Conservation (phyloP, 78 protist genomes). For the Dictyostelium brefeldianum region DNA sequence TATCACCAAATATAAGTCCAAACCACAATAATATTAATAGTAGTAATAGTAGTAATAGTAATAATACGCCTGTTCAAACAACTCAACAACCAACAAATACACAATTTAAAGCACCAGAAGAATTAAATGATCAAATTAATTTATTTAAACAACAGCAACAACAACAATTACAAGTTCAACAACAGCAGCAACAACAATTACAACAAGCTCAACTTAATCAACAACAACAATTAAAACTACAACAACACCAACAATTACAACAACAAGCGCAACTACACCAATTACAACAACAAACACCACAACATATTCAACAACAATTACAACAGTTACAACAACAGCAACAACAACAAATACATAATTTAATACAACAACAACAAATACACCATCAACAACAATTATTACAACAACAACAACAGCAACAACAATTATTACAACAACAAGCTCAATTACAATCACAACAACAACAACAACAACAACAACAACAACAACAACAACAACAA, state of each 20-base stretch:
- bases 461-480: background rate
- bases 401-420: background rate
- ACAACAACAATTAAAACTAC: background rate
- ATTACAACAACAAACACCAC: background rate
- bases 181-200: background rate
- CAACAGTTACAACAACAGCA: slow-evolving; percentile 9
- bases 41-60: background rate
- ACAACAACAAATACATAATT: background rate
- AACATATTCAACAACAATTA: background rate
- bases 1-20: slow-evolving; percentile 15
- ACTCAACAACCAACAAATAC: no score
- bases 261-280: background rate
- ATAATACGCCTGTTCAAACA: no score
- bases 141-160: background rate
- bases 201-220: background rate
- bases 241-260: background rate
- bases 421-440: background rate
- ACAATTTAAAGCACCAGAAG: background rate
- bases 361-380: background rate
- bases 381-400: background rate
- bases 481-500: slow-evolving; percentile 5
- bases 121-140: background rate
- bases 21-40: background rate
- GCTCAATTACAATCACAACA: background rate
- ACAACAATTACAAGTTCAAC: background rate